These are phyloP conservation scores for Glycine soja DNA, from an alignment of 306 rosid genomes.

Conservation along the genomic window DNA sequence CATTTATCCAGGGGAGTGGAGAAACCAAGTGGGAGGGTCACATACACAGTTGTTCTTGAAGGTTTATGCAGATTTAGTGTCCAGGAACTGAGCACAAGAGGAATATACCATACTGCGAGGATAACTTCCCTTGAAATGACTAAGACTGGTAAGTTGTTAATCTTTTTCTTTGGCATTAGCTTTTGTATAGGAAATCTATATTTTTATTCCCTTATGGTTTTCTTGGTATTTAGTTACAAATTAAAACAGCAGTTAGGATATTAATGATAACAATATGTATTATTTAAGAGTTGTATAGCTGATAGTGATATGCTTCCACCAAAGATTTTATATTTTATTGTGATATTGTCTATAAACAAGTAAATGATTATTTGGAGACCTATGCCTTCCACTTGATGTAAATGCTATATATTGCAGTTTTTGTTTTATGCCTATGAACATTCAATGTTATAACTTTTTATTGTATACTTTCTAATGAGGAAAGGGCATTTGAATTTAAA, in stretches of 20 bases:
- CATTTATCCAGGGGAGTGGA: slow-evolving; percentile 99
- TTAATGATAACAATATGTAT: slow-evolving; percentile 11
- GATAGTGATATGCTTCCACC: slow-evolving; percentile 29
- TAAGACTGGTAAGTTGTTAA: slow-evolving; percentile 66
- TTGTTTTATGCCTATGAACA: slow-evolving; percentile 30
- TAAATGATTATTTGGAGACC: slow-evolving; percentile 13
- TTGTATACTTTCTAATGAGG: slow-evolving; percentile 25
- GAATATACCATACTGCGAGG: slow-evolving; percentile 93
- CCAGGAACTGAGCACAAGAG: slow-evolving; percentile 95
- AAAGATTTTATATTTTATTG: slow-evolving; percentile 27
- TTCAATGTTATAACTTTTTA: background rate
- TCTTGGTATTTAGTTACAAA: slow-evolving; percentile 15
- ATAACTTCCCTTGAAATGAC: slow-evolving; percentile 93
- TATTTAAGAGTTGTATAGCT: slow-evolving; percentile 3
- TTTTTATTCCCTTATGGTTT: background rate
- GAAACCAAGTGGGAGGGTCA: slow-evolving; percentile 99
- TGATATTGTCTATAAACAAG: background rate
- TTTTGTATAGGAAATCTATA: slow-evolving; percentile 16
- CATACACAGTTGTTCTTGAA: slow-evolving; percentile 95
- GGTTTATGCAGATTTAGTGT: slow-evolving; percentile 95
- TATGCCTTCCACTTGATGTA: slow-evolving; percentile 23
- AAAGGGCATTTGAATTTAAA: slow-evolving; percentile 14
- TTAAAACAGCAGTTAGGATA: slow-evolving; percentile 30
- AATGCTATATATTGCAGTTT: slow-evolving; percentile 26
- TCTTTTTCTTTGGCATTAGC: slow-evolving; percentile 31